phyloP scores from a whole-genome alignment of 192 early-diverging fungal species.

The Backusella luteola region DNA sequence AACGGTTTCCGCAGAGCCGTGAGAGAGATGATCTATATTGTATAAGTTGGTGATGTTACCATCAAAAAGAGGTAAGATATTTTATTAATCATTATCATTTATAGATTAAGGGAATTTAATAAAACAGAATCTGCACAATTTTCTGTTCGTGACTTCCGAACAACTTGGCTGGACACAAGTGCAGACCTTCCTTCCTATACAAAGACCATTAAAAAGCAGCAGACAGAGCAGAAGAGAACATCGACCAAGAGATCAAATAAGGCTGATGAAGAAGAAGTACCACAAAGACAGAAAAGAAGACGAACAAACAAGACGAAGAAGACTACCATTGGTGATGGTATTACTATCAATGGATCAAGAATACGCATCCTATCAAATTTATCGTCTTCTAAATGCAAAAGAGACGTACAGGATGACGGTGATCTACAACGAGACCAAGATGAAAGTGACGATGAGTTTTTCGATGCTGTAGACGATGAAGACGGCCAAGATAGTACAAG shows the following conservation, averaged over 20 bases:
- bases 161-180: conserved; percentile 78
- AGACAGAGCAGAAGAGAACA: background rate
- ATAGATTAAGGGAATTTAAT: conserved; percentile 78
- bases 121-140: conserved; percentile 76
- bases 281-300: background rate
- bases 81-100: background rate
- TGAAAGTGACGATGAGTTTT: background rate
- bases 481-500: conserved; percentile 20
- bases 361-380: background rate
- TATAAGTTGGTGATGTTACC: conserved; percentile 56
- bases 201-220: conserved; percentile 27
- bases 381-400: background rate
- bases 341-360: background rate
- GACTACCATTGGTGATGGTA: background rate
- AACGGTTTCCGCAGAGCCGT: conserved; percentile 83
- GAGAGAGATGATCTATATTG: conserved; percentile 69
- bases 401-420: background rate
- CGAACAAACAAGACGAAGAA: background rate
- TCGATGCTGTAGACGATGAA: conserved; percentile 14
- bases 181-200: conserved; percentile 87
- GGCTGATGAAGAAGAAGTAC: background rate
- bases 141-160: conserved; percentile 77
- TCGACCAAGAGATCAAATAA: background rate
- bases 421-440: conserved; percentile 3
- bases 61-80: conserved; percentile 63